Base-by-base conservation (phyloP, 106 monocot genomes). In the Apostasia ramifera region DNA sequence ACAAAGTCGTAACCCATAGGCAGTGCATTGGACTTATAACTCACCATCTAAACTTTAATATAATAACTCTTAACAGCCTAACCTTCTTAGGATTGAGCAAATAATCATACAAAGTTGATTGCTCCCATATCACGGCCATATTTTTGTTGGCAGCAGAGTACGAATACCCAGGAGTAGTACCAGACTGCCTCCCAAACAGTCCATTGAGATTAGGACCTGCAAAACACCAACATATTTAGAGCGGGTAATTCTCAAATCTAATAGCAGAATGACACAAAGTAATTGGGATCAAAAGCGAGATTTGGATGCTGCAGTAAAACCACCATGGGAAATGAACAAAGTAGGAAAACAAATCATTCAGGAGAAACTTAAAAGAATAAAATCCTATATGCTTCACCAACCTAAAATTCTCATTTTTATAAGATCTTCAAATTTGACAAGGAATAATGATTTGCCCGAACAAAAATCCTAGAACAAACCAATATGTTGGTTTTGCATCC, bases 51-150 rank as follows among this genome's bases (percentile, higher is more conserved):
- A 26, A 14, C 7, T 66, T 10, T n/a, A 45, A 66, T 13, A 39
- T 44, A 46, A 47, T 43, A 50, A 9, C 8, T 12, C 8, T 63
- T 12, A 55, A 8, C 15, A 0, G 5, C 8, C 15, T 61, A 72
- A 85, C 85, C 81, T 85, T 81, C 53, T 81, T 78, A 3, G 81
- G 85, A 61, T 85, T 78, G 10, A 81, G 74, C 61, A 85, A 52
- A 40, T 81, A 85, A 13, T 85, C 84, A 59, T 80, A 85, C 66
- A 85, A 49, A 43, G 77, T 78, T 40, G 64, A 26, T 56, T 85
- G 81, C 44, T 81, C 74, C 85, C 85, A 85, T 44, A 78, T 67
- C 43, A 85, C 78, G 71, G 78, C 81, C 81, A 71, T 78, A 68
- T 78, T 85, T 61, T 81, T 81, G 78, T 75, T 81, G 15, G 74